Conservation (phyloP, 2,329 filamentous ascomycete genomes). For the Pseudogymnoascus sp. region DNA sequence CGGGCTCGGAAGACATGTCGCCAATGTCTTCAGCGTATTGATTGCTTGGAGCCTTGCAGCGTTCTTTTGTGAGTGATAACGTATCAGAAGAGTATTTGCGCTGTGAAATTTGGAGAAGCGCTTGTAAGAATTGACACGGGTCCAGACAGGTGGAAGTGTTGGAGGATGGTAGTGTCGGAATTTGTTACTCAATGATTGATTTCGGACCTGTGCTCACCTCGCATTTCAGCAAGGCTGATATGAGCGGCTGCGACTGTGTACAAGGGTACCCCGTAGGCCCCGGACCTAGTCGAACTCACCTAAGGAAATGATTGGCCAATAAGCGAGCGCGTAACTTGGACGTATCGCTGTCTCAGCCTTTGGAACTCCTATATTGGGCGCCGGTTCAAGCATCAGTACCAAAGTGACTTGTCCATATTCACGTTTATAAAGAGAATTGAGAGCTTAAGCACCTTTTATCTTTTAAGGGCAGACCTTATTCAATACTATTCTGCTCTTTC, state of each 20-base stretch:
- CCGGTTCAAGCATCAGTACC: not conserved
- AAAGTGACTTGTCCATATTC: conserved; percentile 4
- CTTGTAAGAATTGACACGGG: not conserved
- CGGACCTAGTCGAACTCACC: not conserved
- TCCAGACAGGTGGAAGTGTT: not conserved
- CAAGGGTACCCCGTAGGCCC: not conserved
- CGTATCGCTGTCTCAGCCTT: conserved; percentile 8
- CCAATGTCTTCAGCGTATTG: not conserved
- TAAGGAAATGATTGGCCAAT: not conserved
- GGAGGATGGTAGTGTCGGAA: not conserved
- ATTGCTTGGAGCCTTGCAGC: not conserved
- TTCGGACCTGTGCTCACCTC: conserved; percentile 4
- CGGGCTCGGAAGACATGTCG: conserved; percentile 17
- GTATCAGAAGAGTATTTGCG: not conserved
- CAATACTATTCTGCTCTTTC: not conserved
- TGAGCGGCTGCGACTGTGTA: conserved; percentile 1
- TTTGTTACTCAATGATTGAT: not conserved
- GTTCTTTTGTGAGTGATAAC: not conserved
- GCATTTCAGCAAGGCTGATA: conserved; percentile 4
- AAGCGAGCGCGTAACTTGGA: conserved; percentile 6
- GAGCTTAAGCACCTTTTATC: not conserved
- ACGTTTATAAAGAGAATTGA: conserved; percentile 3
- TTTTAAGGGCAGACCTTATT: not conserved
- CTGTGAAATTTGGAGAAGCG: not conserved
- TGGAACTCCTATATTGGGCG: conserved; percentile 7